These are phyloP conservation scores for Massarina eburnea DNA, from an alignment of 2,329 filamentous ascomycete genomes.

Conservation along the genomic window DNA sequence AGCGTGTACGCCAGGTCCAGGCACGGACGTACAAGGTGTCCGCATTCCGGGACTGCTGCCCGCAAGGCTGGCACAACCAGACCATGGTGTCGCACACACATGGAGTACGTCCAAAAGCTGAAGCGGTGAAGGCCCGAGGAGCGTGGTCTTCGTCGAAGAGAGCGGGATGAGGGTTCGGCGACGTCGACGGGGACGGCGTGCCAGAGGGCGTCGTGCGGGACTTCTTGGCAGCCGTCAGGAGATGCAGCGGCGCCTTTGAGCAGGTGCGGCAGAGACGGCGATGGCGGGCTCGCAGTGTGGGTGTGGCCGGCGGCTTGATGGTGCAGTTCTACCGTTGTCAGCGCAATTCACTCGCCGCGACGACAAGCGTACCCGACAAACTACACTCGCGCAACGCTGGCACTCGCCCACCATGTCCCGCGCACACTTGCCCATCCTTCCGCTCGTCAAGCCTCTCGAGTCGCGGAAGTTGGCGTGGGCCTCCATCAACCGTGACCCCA, in stretches of 20 bases:
- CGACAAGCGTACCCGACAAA: constrained; percentile 71
- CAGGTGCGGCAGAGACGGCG: constrained; percentile 80
- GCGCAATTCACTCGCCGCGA: constrained; percentile 5
- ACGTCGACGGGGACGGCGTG: constrained; percentile 23
- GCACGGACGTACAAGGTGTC: constrained; percentile 66
- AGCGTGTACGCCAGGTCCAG: constrained; percentile 88
- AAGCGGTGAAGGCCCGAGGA: constrained; percentile 45
- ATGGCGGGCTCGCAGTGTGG: constrained; percentile 71
- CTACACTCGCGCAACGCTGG: constrained; percentile 71
- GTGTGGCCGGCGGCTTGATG: constrained; percentile 74
- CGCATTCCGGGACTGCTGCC: constrained; percentile 64
- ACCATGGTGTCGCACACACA: constrained; percentile 65
- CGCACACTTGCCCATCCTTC: constrained; percentile 78
- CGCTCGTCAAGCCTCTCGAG: constrained; percentile 51
- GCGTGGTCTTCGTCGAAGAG: constrained; percentile 25
- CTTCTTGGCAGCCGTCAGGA: constrained; percentile 44
- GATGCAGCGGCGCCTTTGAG: constrained; percentile 67
- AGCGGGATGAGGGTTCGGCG: constrained; percentile 21
- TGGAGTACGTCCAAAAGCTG: constrained; percentile 54
- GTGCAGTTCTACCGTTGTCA: constrained; percentile 72
- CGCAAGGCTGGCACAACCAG: constrained; percentile 86
- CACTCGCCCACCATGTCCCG: constrained; percentile 85
- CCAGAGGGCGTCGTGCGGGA: constrained; percentile 21
- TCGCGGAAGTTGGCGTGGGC: constrained; percentile 16
- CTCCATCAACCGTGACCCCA: constrained; percentile 42